Base-by-base conservation (phyloP, 495 filamentous ascomycete genomes). In the Trichocladium uniseriatum region DNA sequence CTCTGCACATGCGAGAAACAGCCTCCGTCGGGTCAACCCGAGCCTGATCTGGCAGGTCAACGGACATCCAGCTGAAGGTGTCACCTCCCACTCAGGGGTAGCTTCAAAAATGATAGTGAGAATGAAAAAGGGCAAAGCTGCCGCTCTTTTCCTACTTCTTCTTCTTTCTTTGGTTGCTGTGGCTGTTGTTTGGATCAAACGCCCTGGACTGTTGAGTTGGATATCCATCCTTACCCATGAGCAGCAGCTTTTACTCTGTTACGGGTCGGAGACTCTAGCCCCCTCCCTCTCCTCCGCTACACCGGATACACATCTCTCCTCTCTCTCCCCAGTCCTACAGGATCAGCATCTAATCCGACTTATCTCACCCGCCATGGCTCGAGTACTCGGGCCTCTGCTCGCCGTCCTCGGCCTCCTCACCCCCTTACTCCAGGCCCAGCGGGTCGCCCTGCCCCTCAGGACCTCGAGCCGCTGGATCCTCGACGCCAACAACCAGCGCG, bases 401-500 rank as follows among this genome's bases (percentile, higher is more conserved):
- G n/a, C n/a, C n/a, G n/a, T n/a, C n/a, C 43, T 59, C 45, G 38
- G 43, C 8, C 53, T 48, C 39, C 21, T 64, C 32, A 41, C 60
- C 44, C 59, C 64, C 27, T 38, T 63, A 38, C 42, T 52, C 9
- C 18, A 18, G 15, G 32, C 52, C 51, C 1, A 35, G 5, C 42
- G 37, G 22, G 20, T 56, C 24, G 40, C 65, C 29, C 61, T 70
- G 1, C 73, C 73, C 15, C 64, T 76, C 16, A 56, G 51, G 42
- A 65, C 73, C 15, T 71, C 73, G 16, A 64, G 62, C 41, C 67
- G 74, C 31, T 77, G 71, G 71, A 77, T 77, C 51, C 57, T 75
- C 28, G 70, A 76, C 58, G 54, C 68, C 24, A 62, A 65, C 54
- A 60, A 60, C 48, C 49, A 65, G 39, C 71, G 74, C 40, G 61